Base-by-base conservation (phyloP, 768 basidiomycete species). In the Boletus patriciae region DNA sequence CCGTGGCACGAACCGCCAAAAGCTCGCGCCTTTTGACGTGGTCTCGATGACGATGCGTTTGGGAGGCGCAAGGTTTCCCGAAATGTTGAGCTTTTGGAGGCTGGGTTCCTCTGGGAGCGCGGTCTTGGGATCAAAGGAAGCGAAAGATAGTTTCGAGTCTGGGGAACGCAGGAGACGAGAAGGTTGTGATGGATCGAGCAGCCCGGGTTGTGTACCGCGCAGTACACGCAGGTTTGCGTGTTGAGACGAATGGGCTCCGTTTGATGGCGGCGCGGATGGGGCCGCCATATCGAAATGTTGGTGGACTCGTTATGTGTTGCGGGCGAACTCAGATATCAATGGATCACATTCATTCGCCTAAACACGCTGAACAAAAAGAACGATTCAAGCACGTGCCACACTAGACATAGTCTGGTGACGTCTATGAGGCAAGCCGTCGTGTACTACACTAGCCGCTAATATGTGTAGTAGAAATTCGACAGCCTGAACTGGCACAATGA, bases 1-100 rank as follows among this genome's bases (percentile, higher is more conserved):
- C 47, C 78, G 82, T 34, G 90, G 90, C 18, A 92, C 87, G 70
- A 88, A 92, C 43, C 90, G 79, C 90, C 90, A 92, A 55, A 76
- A 79, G 46, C 76, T 78, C 37, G 77, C 74, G 18, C 82, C 83
- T n/a, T 75, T 77, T 0, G 82, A 76, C 5, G 78, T 73, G 9
- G 78, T 84, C 73, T 92, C 90, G 34, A 92, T 77, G 3, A 92
- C 87, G 64, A 92, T 76, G 52, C 90, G 87, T 68, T 85, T 88
- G 1, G 86, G 83, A 6, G 82, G 76, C 47, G 77, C 77, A 1
- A 77, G 73, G 38, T 79, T 77, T n/a, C 79, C 77, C 37, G 78
- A 74, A 12, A 77, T 65, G 25, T 75, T 79, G 49, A 78, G 73
- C 48, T 74, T 80, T 33, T 68, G 75, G 19, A 76, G 25, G 52